A percentile compares a stretch with the other conserved stretches of the same genome.
Conservation (phyloP, 805 yeast genomes). For the Saturnispora galanensis region DNA sequence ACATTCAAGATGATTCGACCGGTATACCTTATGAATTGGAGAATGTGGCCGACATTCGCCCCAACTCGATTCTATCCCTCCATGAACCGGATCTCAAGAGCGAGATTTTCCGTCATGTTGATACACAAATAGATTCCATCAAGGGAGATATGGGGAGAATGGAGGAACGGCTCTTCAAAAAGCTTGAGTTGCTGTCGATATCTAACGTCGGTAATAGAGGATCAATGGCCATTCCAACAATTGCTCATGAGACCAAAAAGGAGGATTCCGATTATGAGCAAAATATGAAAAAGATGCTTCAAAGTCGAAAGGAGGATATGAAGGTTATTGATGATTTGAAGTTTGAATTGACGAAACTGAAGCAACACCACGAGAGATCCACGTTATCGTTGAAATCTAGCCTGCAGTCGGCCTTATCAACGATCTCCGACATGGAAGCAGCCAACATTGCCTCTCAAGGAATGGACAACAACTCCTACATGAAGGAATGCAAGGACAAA, state of each 20-base stretch:
- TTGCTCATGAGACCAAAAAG: background rate
- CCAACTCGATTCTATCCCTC: constrained; percentile 52
- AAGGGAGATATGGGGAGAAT: constrained; percentile 21
- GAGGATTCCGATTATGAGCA: constrained; percentile 9
- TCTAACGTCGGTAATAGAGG: constrained; percentile 3
- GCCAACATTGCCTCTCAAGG: constrained; percentile 17
- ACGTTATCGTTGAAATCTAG: constrained; percentile 30
- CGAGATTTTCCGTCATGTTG: constrained; percentile 20
- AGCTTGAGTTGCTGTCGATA: constrained; percentile 13
- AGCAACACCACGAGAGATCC: constrained; percentile 42
- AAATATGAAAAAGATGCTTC: constrained; percentile 9
- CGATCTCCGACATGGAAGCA: constrained; percentile 22
- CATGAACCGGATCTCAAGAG: constrained; percentile 34
- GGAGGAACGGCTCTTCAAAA: constrained; percentile 20
- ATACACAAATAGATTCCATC: constrained; percentile 20
- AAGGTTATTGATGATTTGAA: constrained; percentile 37
- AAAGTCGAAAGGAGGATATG: constrained; percentile 9
- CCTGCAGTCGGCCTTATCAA: constrained; percentile 29
- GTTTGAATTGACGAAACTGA: constrained; percentile 48
- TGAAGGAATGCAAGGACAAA: constrained; percentile 65
- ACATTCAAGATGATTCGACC: constrained; percentile 50
- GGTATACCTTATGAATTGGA: constrained; percentile 74
- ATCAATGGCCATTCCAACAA: background rate
- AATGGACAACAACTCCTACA: constrained; percentile 34
- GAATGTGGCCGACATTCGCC: constrained; percentile 52